Evolutionary conservation across 768 basidiomycete species (phyloP).

Genomic region (Boletus pseudopeckii): DNA sequence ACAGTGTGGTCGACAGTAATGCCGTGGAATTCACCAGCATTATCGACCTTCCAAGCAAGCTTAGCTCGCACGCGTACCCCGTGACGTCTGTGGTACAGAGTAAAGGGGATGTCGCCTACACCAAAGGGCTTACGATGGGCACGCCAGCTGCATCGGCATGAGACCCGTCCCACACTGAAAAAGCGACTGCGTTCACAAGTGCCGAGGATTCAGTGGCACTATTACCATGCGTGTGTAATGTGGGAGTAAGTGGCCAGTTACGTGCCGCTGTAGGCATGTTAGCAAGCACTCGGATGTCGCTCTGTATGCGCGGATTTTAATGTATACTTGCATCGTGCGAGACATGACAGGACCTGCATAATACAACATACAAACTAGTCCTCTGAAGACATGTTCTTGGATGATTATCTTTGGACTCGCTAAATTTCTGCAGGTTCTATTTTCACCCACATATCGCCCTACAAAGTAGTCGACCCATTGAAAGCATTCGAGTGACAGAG

Average conservation of each 20-base stretch:
- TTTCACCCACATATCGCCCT: constrained; percentile 6
- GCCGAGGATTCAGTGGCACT: neutral
- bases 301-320: neutral
- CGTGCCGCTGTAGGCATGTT: neutral
- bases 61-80: neutral
- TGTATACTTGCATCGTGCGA: neutral
- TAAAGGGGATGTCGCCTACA: neutral
- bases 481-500: neutral
- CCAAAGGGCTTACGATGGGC: neutral
- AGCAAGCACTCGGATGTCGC: neutral
- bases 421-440: too few relatives aligned
- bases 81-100: neutral
- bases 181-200: too few relatives aligned
- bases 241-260: neutral
- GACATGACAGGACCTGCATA: neutral
- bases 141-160: neutral
- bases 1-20: neutral
- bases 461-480: neutral
- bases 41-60: constrained; percentile 18
- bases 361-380: neutral
- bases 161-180: neutral
- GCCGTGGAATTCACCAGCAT: constrained; percentile 14
- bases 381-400: neutral
- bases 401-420: neutral
- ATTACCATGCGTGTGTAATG: neutral